Evolutionary conservation across 2,329 filamentous ascomycete species (phyloP), one percentile per base, ranked within the genome.

Genomic region (Colletotrichum chlorophyti): DNA sequence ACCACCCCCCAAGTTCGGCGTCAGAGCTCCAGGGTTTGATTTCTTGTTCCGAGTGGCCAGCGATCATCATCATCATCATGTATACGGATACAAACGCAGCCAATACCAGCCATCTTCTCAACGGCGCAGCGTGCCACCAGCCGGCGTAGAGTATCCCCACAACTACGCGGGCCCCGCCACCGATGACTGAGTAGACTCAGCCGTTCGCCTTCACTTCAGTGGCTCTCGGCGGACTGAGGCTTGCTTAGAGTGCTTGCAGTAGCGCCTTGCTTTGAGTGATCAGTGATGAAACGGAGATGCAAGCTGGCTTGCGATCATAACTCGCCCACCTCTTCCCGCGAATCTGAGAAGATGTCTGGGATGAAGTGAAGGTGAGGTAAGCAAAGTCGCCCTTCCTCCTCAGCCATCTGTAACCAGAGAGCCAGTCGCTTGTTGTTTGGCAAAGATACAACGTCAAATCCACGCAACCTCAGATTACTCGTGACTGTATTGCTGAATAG

Each of bases 201-300:
- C 27, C 40, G 48, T 15, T 14, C n/a, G 37, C 29, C 46, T n/a
- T 59, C 50, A 43, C 31, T 51, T 59, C 31, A 38, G 41, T 53
- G 42, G 35, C 35, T n/a, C 35, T 24, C 21, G 34, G 14, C 12
- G 15, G 21, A 54, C 17, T 37, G 27, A 23, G 42, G 43, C 37
- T 49, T 45, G 31, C 43, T n/a, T 49, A 59, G 50, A 59, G 55
- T 55, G 42, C 55, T 54, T 55, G 55, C 55, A 59, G 55, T 59
- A 54, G 51, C 34, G 29, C 19, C 42, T 15, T 34, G 15, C 38
- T 34, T 21, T 49, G 31, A 41, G 32, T 31, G 50, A 29, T 50
- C 19, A 38, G 31, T 49, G 42, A 59, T 55, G 43, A n/a, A 24
- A 23, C 50, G 35, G 50, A 19, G 17, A 23, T n/a, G n/a, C n/a